These are phyloP conservation scores for Geosmithia morbida DNA, from an alignment of 2,329 filamentous ascomycete genomes.

Conservation along the genomic window DNA sequence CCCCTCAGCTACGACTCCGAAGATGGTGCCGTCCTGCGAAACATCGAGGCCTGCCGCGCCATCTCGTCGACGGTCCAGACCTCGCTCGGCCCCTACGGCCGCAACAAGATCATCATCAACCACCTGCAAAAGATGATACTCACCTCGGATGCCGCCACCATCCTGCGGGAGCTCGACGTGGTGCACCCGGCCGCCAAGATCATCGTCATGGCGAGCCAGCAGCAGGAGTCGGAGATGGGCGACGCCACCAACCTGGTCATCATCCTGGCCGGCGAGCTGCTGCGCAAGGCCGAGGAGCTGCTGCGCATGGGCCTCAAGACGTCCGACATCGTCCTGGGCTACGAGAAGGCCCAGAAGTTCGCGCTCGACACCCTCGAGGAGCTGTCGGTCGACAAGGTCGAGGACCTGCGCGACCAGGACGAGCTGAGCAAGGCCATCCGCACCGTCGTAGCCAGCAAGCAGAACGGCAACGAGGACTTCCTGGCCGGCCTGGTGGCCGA, in stretches of 20 bases:
- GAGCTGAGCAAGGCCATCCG: conserved; percentile 91
- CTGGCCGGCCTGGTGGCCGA: conserved; percentile 80
- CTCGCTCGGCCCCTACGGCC: conserved; percentile 88
- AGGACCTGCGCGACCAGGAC: conserved; percentile 63
- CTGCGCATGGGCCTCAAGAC: conserved; percentile 95
- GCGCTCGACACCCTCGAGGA: conserved; percentile 77
- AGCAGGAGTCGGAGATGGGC: conserved; percentile 98
- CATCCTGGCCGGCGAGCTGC: conserved; percentile 81
- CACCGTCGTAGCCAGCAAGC: conserved; percentile 93
- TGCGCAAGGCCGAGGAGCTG: conserved; percentile 95
- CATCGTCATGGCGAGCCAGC: conserved; percentile 95
- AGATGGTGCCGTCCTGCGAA: conserved; percentile 95
- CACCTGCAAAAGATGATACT: conserved; percentile 99
- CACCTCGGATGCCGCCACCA: conserved; percentile 94
- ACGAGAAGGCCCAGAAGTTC: conserved; percentile 86
- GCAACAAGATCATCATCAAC: conserved; percentile 99
- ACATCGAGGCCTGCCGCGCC: conserved; percentile 95
- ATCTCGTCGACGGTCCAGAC: conserved; percentile 95
- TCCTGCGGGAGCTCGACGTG: conserved; percentile 92
- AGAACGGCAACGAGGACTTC: conserved; percentile 83
- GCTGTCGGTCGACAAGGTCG: conserved; percentile 79
- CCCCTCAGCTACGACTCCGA: conserved; percentile 80
- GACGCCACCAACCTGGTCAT: conserved; percentile 98
- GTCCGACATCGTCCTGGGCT: conserved; percentile 91
- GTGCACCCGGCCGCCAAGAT: conserved; percentile 97